These are phyloP conservation scores for Dioszegia hungarica DNA, from an alignment of 768 basidiomycete genomes.

Conservation along the genomic window DNA sequence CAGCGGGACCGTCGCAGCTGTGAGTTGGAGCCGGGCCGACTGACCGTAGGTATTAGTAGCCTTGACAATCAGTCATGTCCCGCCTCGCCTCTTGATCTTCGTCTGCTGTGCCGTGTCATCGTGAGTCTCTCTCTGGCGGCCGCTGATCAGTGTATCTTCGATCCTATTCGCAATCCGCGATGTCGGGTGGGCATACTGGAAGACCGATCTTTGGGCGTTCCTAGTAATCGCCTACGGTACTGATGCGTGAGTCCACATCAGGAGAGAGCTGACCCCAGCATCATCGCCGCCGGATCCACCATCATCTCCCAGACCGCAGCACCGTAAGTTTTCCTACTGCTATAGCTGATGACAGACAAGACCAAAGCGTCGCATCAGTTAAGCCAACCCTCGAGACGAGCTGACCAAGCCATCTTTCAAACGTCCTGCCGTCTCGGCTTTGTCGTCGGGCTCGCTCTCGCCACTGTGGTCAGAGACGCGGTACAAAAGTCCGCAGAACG, in stretches of 20 bases:
- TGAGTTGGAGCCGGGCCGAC: neutral
- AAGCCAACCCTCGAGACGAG: neutral
- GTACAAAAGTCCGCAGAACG: neutral
- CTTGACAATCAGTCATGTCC: neutral
- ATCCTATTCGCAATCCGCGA: neutral
- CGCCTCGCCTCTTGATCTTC: neutral
- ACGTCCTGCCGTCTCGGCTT: constrained; percentile 6
- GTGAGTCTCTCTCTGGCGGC: neutral
- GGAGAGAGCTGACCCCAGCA: neutral
- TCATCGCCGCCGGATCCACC: neutral
- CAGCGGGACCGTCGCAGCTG: neutral
- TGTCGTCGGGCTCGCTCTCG: constrained; percentile 9
- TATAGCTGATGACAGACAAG: neutral
- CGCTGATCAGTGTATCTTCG: neutral
- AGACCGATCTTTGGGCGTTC: constrained; percentile 8
- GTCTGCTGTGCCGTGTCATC: neutral
- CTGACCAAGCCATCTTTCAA: constrained; percentile 10
- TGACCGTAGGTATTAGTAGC: neutral
- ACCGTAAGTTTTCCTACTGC: neutral
- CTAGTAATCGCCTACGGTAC: neutral
- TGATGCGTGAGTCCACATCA: constrained; percentile 3
- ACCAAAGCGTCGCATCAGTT: constrained; percentile 15
- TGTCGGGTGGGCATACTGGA: constrained; percentile 2
- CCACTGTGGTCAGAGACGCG: constrained; percentile 6
- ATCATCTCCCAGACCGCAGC: constrained; percentile 6